These are phyloP conservation scores for Pinus tabuliformis DNA, from an alignment of 75 land plant species.

Conservation along the genomic window DNA sequence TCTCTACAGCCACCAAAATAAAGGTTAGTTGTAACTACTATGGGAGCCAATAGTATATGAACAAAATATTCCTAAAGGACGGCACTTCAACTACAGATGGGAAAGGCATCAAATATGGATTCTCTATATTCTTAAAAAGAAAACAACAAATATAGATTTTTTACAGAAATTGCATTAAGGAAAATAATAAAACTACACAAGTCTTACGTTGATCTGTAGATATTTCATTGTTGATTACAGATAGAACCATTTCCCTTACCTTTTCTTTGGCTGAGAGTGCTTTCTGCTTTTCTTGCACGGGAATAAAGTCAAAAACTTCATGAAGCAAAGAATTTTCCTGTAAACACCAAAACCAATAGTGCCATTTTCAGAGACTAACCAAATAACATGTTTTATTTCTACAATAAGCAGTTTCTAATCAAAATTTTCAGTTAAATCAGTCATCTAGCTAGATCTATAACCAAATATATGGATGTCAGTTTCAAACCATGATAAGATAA, in stretches of 20 bases:
- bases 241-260: constrained; percentile 28
- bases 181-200: neutral
- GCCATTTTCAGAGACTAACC: neutral
- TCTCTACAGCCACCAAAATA: constrained; percentile 50
- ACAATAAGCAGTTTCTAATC: neutral
- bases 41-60: neutral
- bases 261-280: constrained; percentile 55
- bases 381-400: neutral
- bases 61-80: neutral
- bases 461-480: neutral
- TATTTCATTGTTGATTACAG: neutral
- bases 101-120: neutral
- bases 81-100: neutral
- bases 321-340: constrained; percentile 91
- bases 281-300: constrained; percentile 34
- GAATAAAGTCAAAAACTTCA: constrained; percentile 72
- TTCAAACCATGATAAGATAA: neutral
- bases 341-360: neutral
- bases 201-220: too few relatives aligned
- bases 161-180: neutral
- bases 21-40: neutral
- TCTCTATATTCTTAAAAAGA: neutral
- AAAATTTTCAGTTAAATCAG: neutral
- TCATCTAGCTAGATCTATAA: neutral
- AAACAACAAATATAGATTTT: neutral